Percentiles rank a stretch among this genome's conserved stretches.
Conservation (phyloP, 345 rosid species). For the Noccaea caerulescens region DNA sequence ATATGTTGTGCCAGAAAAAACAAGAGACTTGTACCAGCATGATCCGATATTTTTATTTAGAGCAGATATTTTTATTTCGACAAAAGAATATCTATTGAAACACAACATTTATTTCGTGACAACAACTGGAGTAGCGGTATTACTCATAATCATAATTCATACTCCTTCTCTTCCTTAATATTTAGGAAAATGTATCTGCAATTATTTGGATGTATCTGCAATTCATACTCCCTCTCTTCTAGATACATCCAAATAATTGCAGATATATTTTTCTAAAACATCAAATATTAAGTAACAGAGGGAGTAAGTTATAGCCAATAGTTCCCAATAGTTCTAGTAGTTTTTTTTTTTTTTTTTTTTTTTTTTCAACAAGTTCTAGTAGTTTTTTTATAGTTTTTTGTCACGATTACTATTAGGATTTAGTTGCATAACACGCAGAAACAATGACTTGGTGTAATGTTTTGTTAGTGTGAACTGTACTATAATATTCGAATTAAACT, state of each 20-base stretch:
- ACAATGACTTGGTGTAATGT: not conserved
- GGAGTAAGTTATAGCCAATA: no score
- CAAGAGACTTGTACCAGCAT: constrained; percentile 18
- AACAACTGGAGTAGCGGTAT: not conserved
- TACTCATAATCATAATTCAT: not conserved
- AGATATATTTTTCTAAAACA: no score
- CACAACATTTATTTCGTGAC: constrained; percentile 4
- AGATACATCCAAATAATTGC: no score
- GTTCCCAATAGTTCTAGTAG: no score
- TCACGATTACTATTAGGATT: not conserved
- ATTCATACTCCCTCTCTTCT: no score
- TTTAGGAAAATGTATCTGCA: no score
- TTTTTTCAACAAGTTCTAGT: no score
- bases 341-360: no score
- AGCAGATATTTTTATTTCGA: not conserved
- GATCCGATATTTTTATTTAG: not conserved
- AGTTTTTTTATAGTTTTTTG: no score
- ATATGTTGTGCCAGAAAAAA: constrained; percentile 7
- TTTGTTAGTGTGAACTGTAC: constrained; percentile 24
- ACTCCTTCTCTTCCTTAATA: no score
- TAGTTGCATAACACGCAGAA: not conserved
- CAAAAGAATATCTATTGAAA: not conserved
- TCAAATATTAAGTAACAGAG: no score
- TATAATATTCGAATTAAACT: not conserved
- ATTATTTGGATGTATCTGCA: no score